Evolutionary conservation across 2,329 filamentous ascomycete genomes (phyloP), one percentile per base, ranked within the genome.

Genomic region (Ophiosphaerella herpotricha): DNA sequence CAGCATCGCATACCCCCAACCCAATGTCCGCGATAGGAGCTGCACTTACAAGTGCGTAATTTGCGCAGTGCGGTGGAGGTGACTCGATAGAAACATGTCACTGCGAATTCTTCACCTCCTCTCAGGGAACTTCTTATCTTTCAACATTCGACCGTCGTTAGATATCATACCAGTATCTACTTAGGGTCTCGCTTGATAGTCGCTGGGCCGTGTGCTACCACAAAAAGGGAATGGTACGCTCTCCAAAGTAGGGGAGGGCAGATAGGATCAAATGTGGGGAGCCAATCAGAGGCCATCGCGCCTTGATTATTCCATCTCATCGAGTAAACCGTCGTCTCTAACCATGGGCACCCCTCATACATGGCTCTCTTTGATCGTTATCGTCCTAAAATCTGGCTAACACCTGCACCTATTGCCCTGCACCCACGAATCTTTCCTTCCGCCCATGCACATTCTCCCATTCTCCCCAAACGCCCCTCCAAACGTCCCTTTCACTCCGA

Each of bases 401-500:
- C 26, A 29, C 9, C 7, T 2, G 26, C 26, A 29, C 6, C 26
- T 29, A 29, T 11, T 29, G 11, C n/a, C 46, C 54, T 31, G 21
- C 48, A 39, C 41, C 21, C 29, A 48, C n/a, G 31, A 43, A 32
- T 11, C 39, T 43, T 39, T 51, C 55, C 46, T 50, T 65, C 43
- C 64, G 49, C 26, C 68, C 64, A 52, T 62, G 41, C 23, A 63
- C 57, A 43, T 55, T 57, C 34, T 63, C 66, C 68, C 70, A 75
- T 46, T 75, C 70, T 6, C 58, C 58, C 66, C 68, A 74, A 12
- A 74, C 50, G 1, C 68, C 58, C 32, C 64, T 64, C 73, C 73
- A 75, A 21, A 75, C 60, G 48, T 70, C 72, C 39, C 58, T 60
- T 46, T 67, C 66, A 31, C 62, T 67, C 39, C 54, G 49, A 4